Conservation (phyloP, 1,139 yeast species). For the Sugiyamaella neomexicana region DNA sequence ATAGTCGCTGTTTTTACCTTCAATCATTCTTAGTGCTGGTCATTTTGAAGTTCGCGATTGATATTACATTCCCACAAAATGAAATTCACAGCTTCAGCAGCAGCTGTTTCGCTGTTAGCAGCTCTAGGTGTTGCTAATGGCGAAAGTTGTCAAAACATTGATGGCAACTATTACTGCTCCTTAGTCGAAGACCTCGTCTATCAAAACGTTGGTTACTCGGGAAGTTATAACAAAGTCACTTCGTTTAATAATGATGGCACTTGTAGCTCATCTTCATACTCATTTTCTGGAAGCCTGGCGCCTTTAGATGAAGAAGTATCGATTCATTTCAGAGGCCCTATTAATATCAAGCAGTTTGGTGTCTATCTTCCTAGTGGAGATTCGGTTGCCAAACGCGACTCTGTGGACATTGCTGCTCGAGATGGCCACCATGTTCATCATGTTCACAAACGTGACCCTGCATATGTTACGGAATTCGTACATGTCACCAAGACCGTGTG, state of each 20-base stretch:
- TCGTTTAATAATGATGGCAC: constrained; percentile 61
- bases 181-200: constrained; percentile 67
- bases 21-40: not conserved
- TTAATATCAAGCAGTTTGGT: constrained; percentile 76
- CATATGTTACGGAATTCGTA: constrained; percentile 43
- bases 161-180: constrained; percentile 83
- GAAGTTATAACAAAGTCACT: constrained; percentile 73
- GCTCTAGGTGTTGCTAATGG: constrained; percentile 23
- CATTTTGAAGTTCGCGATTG: not conserved
- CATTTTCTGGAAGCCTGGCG: constrained; percentile 72
- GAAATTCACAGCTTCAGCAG: constrained; percentile 5
- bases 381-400: constrained; percentile 43
- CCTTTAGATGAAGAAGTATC: constrained; percentile 89
- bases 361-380: constrained; percentile 48
- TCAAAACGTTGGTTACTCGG: constrained; percentile 72
- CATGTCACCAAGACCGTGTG: constrained; percentile 75
- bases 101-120: constrained; percentile 22
- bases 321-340: constrained; percentile 93
- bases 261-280: constrained; percentile 52
- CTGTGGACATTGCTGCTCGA: constrained; percentile 25
- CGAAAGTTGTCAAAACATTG: constrained; percentile 32
- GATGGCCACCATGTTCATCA: constrained; percentile 54
- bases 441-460: constrained; percentile 52
- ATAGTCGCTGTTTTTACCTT: not conserved
- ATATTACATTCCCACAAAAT: not conserved